Conservation (phyloP, 306 rosid genomes). For the Crotalaria pallida region DNA sequence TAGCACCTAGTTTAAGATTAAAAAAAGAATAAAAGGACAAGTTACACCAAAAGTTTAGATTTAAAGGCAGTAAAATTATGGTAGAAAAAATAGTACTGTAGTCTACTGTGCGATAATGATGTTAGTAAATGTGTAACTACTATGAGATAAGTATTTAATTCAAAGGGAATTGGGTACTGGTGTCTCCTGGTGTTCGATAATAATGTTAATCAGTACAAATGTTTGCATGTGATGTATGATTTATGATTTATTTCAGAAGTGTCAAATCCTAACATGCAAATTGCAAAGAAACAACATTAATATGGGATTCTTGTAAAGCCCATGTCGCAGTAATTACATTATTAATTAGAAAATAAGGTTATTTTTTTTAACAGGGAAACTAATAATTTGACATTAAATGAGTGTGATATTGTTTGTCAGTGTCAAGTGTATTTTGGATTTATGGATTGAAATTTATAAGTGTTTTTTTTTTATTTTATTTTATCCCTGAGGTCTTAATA, state of each 20-base stretch:
- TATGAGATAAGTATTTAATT: slow-evolving; percentile 21
- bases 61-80: neutral
- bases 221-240: neutral
- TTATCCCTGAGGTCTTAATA: too few species aligned
- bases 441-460: too few species aligned
- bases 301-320: neutral
- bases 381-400: neutral
- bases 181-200: slow-evolving; percentile 18
- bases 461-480: too few species aligned
- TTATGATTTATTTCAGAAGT: slow-evolving; percentile 7
- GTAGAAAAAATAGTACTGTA: neutral
- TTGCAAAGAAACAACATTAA: neutral
- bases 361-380: too few species aligned
- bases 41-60: neutral
- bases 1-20: neutral
- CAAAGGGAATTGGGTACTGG: slow-evolving; percentile 6
- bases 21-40: neutral
- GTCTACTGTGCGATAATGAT: slow-evolving; percentile 9
- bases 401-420: neutral
- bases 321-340: neutral
- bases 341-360: too few species aligned
- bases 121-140: slow-evolving; percentile 25
- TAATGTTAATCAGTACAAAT: slow-evolving; percentile 2
- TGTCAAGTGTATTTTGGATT: too few species aligned
- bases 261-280: too few species aligned